Base-by-base conservation (phyloP, 202 grass and related monocot genomes). In the Digitaria exilis region DNA sequence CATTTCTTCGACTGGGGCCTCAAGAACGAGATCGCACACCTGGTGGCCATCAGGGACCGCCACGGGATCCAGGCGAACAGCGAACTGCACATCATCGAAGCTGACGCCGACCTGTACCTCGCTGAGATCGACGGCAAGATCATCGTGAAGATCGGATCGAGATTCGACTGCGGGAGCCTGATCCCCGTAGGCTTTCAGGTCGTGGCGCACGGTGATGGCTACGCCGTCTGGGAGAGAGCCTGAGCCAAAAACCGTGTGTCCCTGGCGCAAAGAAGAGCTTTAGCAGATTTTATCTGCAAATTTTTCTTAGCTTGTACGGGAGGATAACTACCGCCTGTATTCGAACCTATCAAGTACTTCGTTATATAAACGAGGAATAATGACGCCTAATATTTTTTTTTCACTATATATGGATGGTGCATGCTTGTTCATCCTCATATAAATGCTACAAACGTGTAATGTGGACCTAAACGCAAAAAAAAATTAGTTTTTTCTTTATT, bases 41-140 rank as follows among this genome's bases (percentile, higher is more conserved):
- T 97, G 66, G 84, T 93, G 26, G 87, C 89, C 2, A 81, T 97
- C 35, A 90, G 94, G 66, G 81, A 59, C 25, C 84, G 82, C 9
- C 90, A 88, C 0, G 74, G 71, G n/a, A 87, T 97, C 50, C 79
- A 85, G 42, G 62, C 88, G 0, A 69, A 52, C 28, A 97, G 95
- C 56, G 75, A 90, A 58, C 77, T 94, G 46, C 83, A 43, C 34
- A 94, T 97, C 84, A 80, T 97, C 5, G 84, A 82, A 48, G 82
- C 95, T 1, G 92, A 97, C 45, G 81, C 81, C 21, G 95, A 97
- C 82, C 80, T 97, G 13, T 97, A 97, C 65, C 57, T 97, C 48
- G 92, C 92, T 0, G 86, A 84, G 82, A 91, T 97, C 73, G 88
- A 94, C 12, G 86, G 86, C 48, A 97, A 93, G 84, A 30, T 94